Evolutionary conservation across 1,139 yeast genomes (phyloP), one percentile per base, ranked within the genome.

Genomic region (Hemisphaericaspora xylofermentans): DNA sequence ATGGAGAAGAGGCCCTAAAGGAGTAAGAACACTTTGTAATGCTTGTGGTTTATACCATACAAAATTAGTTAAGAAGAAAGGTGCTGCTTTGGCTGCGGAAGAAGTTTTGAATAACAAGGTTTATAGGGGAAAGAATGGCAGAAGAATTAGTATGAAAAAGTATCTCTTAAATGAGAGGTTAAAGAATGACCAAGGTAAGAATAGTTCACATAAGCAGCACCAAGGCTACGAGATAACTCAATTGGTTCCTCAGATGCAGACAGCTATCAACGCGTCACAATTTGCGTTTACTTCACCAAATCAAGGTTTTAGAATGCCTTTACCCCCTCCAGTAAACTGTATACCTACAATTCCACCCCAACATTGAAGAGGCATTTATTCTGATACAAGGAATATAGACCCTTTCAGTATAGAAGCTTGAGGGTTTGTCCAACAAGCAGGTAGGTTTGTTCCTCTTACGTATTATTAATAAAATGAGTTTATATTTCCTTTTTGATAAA

Each of bases 1-100:
- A 63, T 88, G 96, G 96, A 71, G 96, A 50, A 73, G 89, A 43
- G 96, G 96, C 0, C 96, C 96, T 2, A 78, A 80, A 46, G 96
- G 96, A 0, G 85, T 84, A 10, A 71, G 94, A 40, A 86, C 95
- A 0, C 68, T 88, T 45, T 88, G 96, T 62, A 88, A 88, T 60
- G 95, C 96, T 0, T 88, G 96, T 64, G 96, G 96, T 0, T 68
- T 88, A 38, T 86, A 78, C 59, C 89, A 84, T 61, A 88, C 93
- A 22, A 86, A 86, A 57, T 66, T 84, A 41, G 78, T 80, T 38
- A 62, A 55, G 41, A 58, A 61, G 38, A 80, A 78, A 50, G 93
- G 93, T 2, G 81, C 83, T 27, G 77, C 69, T 1, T 69, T 72
- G 39, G 91, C 93, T 43, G 75, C 82, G 36, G 66, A 71, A 58